Conservation (phyloP, 129 eudicot species). For the Tagetes erecta region DNA sequence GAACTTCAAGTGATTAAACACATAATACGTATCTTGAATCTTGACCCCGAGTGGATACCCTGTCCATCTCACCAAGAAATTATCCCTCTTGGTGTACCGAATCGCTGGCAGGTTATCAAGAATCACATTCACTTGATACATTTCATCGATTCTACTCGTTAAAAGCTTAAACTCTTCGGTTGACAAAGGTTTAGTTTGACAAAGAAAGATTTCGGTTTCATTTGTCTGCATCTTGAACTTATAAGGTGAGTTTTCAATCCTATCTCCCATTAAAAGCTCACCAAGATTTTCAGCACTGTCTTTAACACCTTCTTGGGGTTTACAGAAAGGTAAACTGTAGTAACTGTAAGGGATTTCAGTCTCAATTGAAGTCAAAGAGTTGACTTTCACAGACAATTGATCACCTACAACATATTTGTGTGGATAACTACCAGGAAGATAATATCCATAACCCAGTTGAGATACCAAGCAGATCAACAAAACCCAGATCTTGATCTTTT, state of each 20-base stretch:
- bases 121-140: not conserved
- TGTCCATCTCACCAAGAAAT: conserved; percentile 7
- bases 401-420: not conserved
- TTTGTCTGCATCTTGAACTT: conserved; percentile 3
- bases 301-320: conserved; percentile 8
- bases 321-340: conserved; percentile 4
- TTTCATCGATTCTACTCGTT: not conserved
- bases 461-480: not conserved
- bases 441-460: conserved; percentile 3
- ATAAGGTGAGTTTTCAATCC: conserved; percentile 1
- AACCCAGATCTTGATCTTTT: not conserved
- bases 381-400: conserved; percentile 6
- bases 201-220: not conserved
- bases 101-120: not conserved
- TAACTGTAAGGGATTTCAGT: conserved; percentile 4
- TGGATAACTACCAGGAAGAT: conserved; percentile 1
- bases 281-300: conserved; percentile 11
- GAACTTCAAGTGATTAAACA: conserved; percentile 1
- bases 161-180: not conserved
- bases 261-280: conserved; percentile 13
- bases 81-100: conserved; percentile 1
- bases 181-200: not conserved
- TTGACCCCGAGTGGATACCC: conserved; percentile 12
- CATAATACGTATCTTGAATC: not conserved
- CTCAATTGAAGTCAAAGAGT: conserved; percentile 12